Conservation (phyloP, 345 rosid genomes). For the Syzygium grande region DNA sequence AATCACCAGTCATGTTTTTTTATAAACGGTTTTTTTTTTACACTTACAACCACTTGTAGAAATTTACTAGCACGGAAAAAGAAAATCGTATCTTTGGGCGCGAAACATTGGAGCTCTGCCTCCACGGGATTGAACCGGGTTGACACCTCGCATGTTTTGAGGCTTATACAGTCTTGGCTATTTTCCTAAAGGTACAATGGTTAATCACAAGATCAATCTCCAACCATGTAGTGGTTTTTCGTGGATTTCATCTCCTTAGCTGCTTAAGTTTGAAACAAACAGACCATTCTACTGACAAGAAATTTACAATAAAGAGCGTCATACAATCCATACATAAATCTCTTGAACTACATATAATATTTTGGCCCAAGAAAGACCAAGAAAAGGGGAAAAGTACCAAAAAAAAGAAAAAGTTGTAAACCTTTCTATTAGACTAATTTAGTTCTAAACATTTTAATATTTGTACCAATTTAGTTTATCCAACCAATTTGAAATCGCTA, state of each 20-base stretch:
- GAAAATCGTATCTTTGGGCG: background rate
- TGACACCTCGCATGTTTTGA: background rate
- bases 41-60: background rate
- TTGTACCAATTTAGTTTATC: too few relatives aligned
- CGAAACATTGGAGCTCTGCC: background rate
- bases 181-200: background rate
- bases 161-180: background rate
- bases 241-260: background rate
- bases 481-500: too few relatives aligned
- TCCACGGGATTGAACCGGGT: background rate
- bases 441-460: too few relatives aligned
- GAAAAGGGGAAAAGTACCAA: background rate
- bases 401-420: too few relatives aligned
- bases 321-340: background rate
- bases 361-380: background rate
- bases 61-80: background rate
- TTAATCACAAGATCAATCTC: background rate
- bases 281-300: background rate
- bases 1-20: background rate
- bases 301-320: background rate
- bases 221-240: background rate
- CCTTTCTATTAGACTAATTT: too few relatives aligned
- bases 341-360: background rate
- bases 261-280: too few relatives aligned
- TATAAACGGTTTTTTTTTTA: background rate